Evolutionary conservation across 139 green algal genomes (phyloP), one percentile per base, ranked within the genome.

Genomic region (Micractinium sp.): DNA sequence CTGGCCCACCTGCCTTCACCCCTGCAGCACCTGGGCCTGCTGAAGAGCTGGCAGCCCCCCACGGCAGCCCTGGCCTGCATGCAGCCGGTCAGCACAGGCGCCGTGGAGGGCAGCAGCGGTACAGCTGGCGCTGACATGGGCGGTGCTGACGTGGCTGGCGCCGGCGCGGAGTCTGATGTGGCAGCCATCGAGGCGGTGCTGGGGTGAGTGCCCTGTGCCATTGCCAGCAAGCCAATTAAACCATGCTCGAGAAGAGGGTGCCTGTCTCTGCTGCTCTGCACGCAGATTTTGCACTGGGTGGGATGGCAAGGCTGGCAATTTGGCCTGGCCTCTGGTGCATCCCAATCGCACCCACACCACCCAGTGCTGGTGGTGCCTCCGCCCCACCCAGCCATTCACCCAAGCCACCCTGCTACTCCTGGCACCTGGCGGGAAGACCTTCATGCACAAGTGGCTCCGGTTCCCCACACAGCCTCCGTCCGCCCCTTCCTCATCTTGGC

Each of bases 151-250:
- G 73, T 60, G 23, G 76, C 56, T 18, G 75, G 39, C 19, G 73
- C 89, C 18, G 47, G 86, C n/a, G 88, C 47, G 33, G 84, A 86
- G 66, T 53, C 36, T 79, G 89, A 87, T 56, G 25, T 88, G 31
- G 80, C 56, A 29, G 80, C 87, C 9, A 73, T 94, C 3, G 89
- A 94, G 85, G 29, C 33, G 14, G 23, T 86, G 63, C 85, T 94
- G 36, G 76, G 87, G 87, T 90, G 80, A 82, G 87, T 22, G 18
- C 31, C n/a, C n/a, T n/a, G n/a, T n/a, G 29, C 27, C 14, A 77
- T 25, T 73, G n/a, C 22, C 63, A 73, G 12, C 63, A 20, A n/a
- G 63, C n/a, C n/a, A n/a, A n/a, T n/a, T n/a, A n/a, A n/a, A n/a
- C n/a, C n/a, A n/a, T n/a, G n/a, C n/a, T n/a, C n/a, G n/a, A n/a